Percentiles rank a stretch among this genome's conserved stretches.
These are phyloP conservation scores for Pleurotus ostreatus DNA, from an alignment of 768 basidiomycete species.

Conservation along the genomic window DNA sequence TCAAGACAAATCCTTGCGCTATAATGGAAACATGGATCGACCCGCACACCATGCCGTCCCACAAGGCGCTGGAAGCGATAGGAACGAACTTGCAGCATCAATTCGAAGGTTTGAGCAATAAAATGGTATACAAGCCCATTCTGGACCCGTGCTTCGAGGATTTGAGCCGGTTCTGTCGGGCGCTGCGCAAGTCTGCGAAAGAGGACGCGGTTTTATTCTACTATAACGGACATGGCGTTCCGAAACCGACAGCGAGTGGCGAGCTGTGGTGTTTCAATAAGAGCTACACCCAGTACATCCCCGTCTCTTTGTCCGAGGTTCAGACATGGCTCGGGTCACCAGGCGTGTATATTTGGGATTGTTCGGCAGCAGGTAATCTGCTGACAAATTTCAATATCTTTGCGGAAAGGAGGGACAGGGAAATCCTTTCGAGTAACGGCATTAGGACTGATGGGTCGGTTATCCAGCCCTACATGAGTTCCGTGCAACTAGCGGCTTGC, in stretches of 20 bases:
- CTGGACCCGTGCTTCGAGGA: conserved; percentile 96
- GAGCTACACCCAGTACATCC: conserved; percentile 97
- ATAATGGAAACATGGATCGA: conserved; percentile 97
- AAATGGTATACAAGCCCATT: conserved; percentile 91
- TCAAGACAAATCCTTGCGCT: conserved; percentile 96
- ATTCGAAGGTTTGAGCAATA: conserved; percentile 92
- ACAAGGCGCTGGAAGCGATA: conserved; percentile 92
- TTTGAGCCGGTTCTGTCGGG: conserved; percentile 80
- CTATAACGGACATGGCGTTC: conserved; percentile 98
- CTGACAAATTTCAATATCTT: conserved; percentile 84
- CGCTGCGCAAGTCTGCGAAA: conserved; percentile 81
- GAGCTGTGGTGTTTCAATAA: conserved; percentile 99
- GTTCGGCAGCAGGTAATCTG: conserved; percentile 94
- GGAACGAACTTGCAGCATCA: conserved; percentile 92
- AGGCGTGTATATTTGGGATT: conserved; percentile 98
- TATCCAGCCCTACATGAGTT: conserved; percentile 70
- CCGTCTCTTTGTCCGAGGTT: conserved; percentile 89
- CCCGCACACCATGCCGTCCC: conserved; percentile 85
- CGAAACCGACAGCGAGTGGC: conserved; percentile 91
- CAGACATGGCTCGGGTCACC: conserved; percentile 94
- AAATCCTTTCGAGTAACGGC: conserved; percentile 52
- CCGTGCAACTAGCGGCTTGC: conserved; percentile 94
- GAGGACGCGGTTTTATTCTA: conserved; percentile 94
- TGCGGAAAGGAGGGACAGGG: conserved; percentile 71
- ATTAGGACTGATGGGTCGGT: conserved; percentile 52